Conservation (phyloP, 169 alveolate species). For the Theileria annulata region DNA sequence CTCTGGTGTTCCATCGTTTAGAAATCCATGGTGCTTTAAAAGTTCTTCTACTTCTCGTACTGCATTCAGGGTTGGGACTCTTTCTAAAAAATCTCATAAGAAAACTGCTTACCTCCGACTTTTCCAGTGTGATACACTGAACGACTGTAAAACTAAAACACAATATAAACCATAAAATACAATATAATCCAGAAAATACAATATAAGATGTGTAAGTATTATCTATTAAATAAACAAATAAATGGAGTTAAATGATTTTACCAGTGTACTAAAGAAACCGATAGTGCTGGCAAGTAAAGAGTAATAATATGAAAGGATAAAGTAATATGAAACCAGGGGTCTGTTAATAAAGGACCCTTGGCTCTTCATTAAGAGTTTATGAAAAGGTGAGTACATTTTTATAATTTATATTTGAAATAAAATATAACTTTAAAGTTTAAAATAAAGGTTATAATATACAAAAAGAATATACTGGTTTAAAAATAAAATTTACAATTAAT, state of each 20-base stretch:
- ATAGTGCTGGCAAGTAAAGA: neutral
- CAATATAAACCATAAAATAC: neutral
- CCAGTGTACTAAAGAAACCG: slow-evolving; percentile 6
- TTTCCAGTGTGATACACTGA: slow-evolving; percentile 1
- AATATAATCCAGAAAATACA: neutral
- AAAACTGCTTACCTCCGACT: slow-evolving; percentile 6
- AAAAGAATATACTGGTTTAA: neutral
- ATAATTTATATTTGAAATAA: neutral
- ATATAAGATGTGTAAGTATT: neutral
- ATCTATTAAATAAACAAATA: too few species aligned
- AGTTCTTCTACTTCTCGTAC: slow-evolving; percentile 48
- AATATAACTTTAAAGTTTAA: neutral
- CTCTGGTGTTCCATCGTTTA: neutral
- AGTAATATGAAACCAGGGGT: slow-evolving; percentile 2
- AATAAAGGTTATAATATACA: neutral
- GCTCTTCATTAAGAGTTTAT: slow-evolving; percentile 3
- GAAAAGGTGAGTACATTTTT: slow-evolving; percentile 6
- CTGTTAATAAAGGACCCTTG: neutral
- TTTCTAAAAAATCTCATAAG: neutral
- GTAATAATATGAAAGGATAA: neutral
- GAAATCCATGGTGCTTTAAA: slow-evolving; percentile 21
- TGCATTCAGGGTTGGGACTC: slow-evolving; percentile 28
- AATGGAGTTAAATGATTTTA: too few species aligned
- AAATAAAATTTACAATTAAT: neutral
- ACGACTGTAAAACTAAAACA: neutral